A percentile compares a stretch with the other conserved stretches of the same genome.
Conservation (phyloP, 2,329 filamentous ascomycete genomes). For the Pseudonectria foliicola region DNA sequence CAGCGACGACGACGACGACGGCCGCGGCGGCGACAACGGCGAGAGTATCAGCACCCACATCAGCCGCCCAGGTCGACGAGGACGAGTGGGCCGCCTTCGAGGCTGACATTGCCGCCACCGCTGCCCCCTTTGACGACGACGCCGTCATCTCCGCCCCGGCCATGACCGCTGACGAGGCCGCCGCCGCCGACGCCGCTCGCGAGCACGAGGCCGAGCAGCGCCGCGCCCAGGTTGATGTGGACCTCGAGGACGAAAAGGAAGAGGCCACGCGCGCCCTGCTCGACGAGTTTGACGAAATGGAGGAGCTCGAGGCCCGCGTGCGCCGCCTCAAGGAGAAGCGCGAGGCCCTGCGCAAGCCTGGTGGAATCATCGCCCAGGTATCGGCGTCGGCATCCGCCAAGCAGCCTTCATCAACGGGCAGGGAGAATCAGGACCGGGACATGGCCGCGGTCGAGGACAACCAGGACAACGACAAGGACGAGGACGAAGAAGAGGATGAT, state of each 20-base stretch:
- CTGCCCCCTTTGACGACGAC: conserved; percentile 32
- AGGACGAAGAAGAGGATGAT: conserved; percentile 42
- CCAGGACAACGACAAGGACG: conserved; percentile 32
- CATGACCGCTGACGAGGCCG: conserved; percentile 56
- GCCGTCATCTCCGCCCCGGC: conserved; percentile 64
- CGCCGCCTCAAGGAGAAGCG: conserved; percentile 61
- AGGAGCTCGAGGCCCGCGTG: conserved; percentile 66
- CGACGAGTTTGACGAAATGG: conserved; percentile 78
- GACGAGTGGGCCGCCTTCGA: conserved; percentile 85
- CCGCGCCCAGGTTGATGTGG: conserved; percentile 47
- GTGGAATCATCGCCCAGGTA: conserved; percentile 23
- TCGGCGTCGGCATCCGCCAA: conserved; percentile 13
- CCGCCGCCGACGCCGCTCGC: conserved; percentile 42
- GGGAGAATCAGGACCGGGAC: conserved; percentile 24
- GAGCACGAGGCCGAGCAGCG: conserved; percentile 45
- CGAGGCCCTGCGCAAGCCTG: conserved; percentile 52
- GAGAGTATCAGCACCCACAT: no score
- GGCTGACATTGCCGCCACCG: conserved; percentile 60
- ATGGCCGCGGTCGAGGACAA: conserved; percentile 23
- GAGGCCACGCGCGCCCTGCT: conserved; percentile 67
- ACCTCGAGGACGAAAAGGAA: conserved; percentile 62
- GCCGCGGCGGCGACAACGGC: no score
- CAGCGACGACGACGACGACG: no score
- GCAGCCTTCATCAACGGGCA: conserved; percentile 12
- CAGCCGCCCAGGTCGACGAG: conserved; percentile 49